Evolutionary conservation across 1,284 basidiomycete genomes (phyloP).

Genomic region (Apiotrichum gracile): DNA sequence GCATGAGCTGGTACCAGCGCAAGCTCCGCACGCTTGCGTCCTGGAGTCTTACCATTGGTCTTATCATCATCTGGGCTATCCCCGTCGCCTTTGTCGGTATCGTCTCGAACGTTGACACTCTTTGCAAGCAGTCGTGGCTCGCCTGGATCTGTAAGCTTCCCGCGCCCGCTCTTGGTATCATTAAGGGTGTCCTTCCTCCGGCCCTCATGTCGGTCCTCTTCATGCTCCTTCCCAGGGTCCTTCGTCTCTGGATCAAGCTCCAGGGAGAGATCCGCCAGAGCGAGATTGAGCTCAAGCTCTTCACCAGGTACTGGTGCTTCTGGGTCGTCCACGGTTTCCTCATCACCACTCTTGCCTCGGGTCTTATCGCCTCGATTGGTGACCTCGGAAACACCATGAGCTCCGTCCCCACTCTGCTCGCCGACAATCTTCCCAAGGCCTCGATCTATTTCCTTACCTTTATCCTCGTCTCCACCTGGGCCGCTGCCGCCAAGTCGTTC

Average conservation of each 20-base stretch:
- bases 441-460: slow-evolving; percentile 93
- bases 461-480: slow-evolving; percentile 51
- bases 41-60: slow-evolving; percentile 52
- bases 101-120: slow-evolving; percentile 70
- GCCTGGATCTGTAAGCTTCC: slow-evolving; percentile 75
- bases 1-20: slow-evolving; percentile 52
- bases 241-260: slow-evolving; percentile 50
- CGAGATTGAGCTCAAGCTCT: slow-evolving; percentile 80
- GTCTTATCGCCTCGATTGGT: slow-evolving; percentile 65
- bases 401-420: slow-evolving; percentile 61
- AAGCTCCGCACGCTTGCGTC: slow-evolving; percentile 49
- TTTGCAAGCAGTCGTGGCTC: slow-evolving; percentile 55
- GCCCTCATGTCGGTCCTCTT: slow-evolving; percentile 80
- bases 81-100: slow-evolving; percentile 77
- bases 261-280: slow-evolving; percentile 53
- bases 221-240: slow-evolving; percentile 80
- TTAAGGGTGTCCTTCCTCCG: slow-evolving; percentile 83
- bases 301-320: slow-evolving; percentile 89
- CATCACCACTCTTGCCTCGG: slow-evolving; percentile 73
- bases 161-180: slow-evolving; percentile 62
- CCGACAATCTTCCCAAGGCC: slow-evolving; percentile 69
- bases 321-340: slow-evolving; percentile 87
- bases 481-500: slow-evolving; percentile 71
- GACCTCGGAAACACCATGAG: slow-evolving; percentile 59
- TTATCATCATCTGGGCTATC: slow-evolving; percentile 53